These are phyloP conservation scores for Craterostigma plantagineum DNA, from an alignment of 257 asterid genomes.

Conservation along the genomic window DNA sequence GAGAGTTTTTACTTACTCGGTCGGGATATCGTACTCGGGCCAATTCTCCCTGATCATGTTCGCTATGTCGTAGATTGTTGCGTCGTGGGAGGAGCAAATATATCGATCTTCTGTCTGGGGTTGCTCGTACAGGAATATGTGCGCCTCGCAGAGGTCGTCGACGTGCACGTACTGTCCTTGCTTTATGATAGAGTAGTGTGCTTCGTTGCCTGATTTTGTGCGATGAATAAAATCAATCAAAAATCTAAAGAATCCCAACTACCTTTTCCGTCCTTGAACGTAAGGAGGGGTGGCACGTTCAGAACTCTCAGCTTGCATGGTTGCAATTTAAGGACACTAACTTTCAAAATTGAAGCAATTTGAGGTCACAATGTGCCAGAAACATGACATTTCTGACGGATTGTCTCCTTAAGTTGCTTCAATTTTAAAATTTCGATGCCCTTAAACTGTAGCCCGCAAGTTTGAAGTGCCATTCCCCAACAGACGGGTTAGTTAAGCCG, in stretches of 20 bases:
- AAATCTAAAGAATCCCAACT: no score
- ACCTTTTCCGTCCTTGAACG: no score
- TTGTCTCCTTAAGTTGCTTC: no score
- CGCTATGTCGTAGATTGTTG: slow-evolving; percentile 53
- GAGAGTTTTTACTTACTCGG: slow-evolving; percentile 37
- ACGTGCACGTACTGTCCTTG: slow-evolving; percentile 80
- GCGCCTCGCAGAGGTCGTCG: slow-evolving; percentile 81
- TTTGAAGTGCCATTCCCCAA: neutral
- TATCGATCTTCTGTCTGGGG: slow-evolving; percentile 70
- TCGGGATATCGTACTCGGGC: slow-evolving; percentile 79
- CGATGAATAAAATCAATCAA: slow-evolving; percentile 3
- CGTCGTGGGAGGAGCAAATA: slow-evolving; percentile 73
- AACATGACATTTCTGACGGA: no score
- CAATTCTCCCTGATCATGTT: slow-evolving; percentile 47
- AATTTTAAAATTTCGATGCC: no score
- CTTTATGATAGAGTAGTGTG: slow-evolving; percentile 71
- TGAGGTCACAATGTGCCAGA: no score
- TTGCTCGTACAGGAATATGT: slow-evolving; percentile 71
- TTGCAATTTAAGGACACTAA: no score
- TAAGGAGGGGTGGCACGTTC: no score
- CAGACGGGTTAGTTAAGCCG: no score
- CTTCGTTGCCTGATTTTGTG: slow-evolving; percentile 39
- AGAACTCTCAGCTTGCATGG: no score
- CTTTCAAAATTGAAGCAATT: no score
- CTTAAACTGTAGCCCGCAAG: neutral